phyloP scores from a whole-genome alignment of 1,284 basidiomycete genomes.

The Erythrobasidium hasegawianum region DNA sequence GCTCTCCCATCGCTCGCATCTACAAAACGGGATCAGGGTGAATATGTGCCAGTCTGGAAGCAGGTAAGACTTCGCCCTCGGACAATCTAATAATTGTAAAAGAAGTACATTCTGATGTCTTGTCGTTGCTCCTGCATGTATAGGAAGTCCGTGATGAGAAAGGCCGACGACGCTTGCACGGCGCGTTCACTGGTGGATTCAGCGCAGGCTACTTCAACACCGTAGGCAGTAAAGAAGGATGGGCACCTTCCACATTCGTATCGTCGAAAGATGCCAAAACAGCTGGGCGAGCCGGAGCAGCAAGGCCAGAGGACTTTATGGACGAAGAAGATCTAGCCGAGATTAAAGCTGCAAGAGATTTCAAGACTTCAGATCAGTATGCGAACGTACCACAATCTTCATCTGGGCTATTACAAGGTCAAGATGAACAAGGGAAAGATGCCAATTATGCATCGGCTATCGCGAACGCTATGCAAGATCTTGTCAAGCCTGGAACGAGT shows the following conservation, averaged over 20 bases:
- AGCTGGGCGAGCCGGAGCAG: slow-evolving; percentile 40
- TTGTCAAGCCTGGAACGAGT: slow-evolving; percentile 42
- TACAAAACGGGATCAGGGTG: slow-evolving; percentile 74
- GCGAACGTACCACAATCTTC: slow-evolving; percentile 9
- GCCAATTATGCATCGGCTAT: slow-evolving; percentile 58
- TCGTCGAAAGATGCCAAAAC: slow-evolving; percentile 70
- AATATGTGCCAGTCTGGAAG: slow-evolving; percentile 95
- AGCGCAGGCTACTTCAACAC: slow-evolving; percentile 94
- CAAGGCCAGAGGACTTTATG: slow-evolving; percentile 83
- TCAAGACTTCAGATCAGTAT: slow-evolving; percentile 23
- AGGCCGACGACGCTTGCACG: slow-evolving; percentile 84
- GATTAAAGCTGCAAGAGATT: slow-evolving; percentile 35
- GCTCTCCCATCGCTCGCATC: slow-evolving; percentile 84
- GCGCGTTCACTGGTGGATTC: slow-evolving; percentile 97
- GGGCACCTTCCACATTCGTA: slow-evolving; percentile 85
- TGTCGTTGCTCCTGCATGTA: slow-evolving; percentile 11
- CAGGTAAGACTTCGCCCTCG: slow-evolving; percentile 58
- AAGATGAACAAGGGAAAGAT: slow-evolving; percentile 35
- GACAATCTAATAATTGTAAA: slow-evolving; percentile 47
- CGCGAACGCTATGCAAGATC: slow-evolving; percentile 39
- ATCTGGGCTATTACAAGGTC: background rate
- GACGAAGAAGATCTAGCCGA: slow-evolving; percentile 69
- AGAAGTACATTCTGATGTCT: background rate
- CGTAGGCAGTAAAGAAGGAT: slow-evolving; percentile 96
- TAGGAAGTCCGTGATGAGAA: slow-evolving; percentile 84